Evolutionary conservation across 176 grass and related monocot genomes (phyloP).

Genomic region (Raddia guianensis): DNA sequence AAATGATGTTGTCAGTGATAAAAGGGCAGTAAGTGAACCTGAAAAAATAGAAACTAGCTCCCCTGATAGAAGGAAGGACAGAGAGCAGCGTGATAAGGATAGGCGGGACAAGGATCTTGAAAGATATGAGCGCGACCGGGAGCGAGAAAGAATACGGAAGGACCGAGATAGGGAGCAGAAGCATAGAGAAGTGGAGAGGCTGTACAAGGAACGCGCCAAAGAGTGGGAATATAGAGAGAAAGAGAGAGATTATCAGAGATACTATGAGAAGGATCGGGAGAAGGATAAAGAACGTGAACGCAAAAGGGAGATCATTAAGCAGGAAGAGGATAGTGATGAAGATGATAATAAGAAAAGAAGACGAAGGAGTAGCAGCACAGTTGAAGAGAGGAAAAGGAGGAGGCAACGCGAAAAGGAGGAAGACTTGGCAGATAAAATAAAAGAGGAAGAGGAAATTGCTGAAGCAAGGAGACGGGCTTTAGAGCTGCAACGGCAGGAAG

Average conservation of each 20-base stretch:
- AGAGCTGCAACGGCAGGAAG: constrained; percentile 59
- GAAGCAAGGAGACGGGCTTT: constrained; percentile 73
- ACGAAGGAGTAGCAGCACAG: constrained; percentile 54
- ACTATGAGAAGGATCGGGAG: constrained; percentile 77
- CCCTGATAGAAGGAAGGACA: constrained; percentile 75
- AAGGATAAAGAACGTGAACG: constrained; percentile 85
- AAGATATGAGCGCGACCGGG: constrained; percentile 77
- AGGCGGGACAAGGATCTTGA: constrained; percentile 79
- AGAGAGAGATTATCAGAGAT: constrained; percentile 84
- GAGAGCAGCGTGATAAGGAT: constrained; percentile 71
- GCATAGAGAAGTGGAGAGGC: constrained; percentile 70
- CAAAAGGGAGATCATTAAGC: constrained; percentile 75
- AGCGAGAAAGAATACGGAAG: constrained; percentile 81
- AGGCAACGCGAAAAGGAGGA: constrained; percentile 88
- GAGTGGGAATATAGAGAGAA: constrained; percentile 97
- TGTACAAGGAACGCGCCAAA: constrained; percentile 74
- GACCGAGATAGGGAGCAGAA: constrained; percentile 90
- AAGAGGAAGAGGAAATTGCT: constrained; percentile 79
- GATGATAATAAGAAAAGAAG: constrained; percentile 90
- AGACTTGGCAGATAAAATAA: constrained; percentile 76
- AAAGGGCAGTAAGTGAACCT: constrained; percentile 61
- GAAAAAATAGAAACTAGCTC: constrained; percentile 69
- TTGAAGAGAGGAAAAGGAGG: constrained; percentile 81
- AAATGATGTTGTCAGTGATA: constrained; percentile 61
- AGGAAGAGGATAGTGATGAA: constrained; percentile 93